phyloP scores from a whole-genome alignment of 2,329 filamentous ascomycete genomes.

The Colletotrichum theobromicola region DNA sequence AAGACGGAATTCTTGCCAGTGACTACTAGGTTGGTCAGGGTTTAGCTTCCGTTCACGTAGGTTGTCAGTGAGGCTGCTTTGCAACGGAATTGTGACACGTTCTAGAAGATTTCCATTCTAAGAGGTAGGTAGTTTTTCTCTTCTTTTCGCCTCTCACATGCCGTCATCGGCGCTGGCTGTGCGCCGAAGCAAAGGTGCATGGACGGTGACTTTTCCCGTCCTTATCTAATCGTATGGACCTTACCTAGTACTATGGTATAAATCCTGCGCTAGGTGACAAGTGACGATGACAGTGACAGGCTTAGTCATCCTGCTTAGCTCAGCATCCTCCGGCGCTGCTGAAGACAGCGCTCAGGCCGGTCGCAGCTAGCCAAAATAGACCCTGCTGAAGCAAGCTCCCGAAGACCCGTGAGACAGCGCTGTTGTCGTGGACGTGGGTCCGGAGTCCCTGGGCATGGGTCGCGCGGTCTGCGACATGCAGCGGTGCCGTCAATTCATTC shows the following conservation, averaged over 20 bases:
- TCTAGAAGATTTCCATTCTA: conserved; percentile 2
- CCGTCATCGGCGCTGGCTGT: neutral
- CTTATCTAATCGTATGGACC: neutral
- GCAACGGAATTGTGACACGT: neutral
- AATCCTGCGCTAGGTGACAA: too few species aligned
- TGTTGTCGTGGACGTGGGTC: neutral
- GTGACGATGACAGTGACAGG: neutral
- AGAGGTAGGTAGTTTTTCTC: neutral
- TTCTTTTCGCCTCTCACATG: neutral
- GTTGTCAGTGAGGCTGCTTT: neutral
- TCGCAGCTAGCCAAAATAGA: neutral
- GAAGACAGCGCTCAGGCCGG: neutral
- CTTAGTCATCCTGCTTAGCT: neutral
- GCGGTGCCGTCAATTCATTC: neutral
- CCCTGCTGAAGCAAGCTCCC: neutral
- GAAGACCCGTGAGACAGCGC: neutral
- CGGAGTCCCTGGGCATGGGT: neutral
- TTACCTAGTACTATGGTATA: too few species aligned
- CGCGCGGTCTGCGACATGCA: conserved; percentile 3
- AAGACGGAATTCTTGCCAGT: neutral
- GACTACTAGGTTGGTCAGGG: neutral
- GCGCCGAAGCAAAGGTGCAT: neutral
- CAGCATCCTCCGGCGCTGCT: neutral
- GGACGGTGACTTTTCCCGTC: neutral
- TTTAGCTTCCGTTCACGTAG: neutral